A percentile compares a stretch with the other conserved stretches of the same genome.
Evolutionary conservation across 2,329 filamentous ascomycete species (phyloP).

Genomic region (Calonectria pauciramosa): DNA sequence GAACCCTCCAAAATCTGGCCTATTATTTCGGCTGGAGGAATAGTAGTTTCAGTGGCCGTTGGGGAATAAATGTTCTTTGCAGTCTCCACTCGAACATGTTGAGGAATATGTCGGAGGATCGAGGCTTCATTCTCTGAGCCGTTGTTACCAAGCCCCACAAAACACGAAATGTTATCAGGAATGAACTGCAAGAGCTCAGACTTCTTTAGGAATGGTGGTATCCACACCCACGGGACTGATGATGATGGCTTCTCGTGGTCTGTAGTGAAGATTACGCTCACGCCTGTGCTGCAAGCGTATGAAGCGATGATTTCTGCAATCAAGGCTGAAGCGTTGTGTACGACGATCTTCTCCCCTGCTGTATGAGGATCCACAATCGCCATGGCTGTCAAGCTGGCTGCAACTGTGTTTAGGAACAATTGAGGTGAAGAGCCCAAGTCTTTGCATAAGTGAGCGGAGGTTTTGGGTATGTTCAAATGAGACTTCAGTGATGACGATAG

Average conservation of each 20-base stretch:
- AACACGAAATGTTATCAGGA: background rate
- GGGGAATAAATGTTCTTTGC: background rate
- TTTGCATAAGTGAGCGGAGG: no score
- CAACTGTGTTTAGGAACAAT: background rate
- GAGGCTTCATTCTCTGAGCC: background rate
- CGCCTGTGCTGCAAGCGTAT: background rate
- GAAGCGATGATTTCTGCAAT: background rate
- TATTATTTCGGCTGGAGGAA: no score
- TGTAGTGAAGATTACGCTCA: background rate
- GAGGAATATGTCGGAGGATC: no score
- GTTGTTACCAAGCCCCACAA: background rate
- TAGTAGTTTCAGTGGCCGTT: no score
- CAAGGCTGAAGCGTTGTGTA: background rate
- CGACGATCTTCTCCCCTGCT: background rate
- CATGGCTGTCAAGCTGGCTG: background rate
- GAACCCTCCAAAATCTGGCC: no score
- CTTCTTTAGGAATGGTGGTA: background rate
- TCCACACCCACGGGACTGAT: background rate
- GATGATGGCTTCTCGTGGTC: background rate
- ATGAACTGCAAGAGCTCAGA: background rate
- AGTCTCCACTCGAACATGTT: no score
- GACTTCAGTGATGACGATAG: no score
- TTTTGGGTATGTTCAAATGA: no score
- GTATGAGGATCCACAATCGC: background rate
- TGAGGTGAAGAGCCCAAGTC: no score